Conservation (phyloP, 2,329 filamentous ascomycete genomes). For the Metarhizium anisopliae region DNA sequence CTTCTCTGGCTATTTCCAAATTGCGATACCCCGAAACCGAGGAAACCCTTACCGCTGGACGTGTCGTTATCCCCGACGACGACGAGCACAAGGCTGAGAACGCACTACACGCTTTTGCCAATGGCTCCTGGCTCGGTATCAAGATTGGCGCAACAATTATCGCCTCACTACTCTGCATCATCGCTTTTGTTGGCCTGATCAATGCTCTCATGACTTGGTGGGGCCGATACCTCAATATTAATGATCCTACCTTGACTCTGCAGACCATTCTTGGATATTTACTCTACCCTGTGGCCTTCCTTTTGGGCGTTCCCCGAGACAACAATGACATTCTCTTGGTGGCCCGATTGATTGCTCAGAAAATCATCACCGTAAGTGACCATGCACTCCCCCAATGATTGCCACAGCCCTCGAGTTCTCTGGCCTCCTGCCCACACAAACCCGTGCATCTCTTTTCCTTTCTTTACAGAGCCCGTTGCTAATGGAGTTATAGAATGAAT, state of each 20-base stretch:
- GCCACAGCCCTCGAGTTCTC: too few species aligned
- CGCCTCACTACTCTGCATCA: slow-evolving; percentile 72
- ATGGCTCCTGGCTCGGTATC: slow-evolving; percentile 76
- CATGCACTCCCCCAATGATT: background rate
- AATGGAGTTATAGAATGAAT: slow-evolving; percentile 53
- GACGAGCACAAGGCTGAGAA: slow-evolving; percentile 70
- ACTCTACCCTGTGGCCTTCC: slow-evolving; percentile 68
- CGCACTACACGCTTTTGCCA: slow-evolving; percentile 74
- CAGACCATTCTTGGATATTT: slow-evolving; percentile 70
- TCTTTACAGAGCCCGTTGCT: background rate
- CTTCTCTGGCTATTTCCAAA: slow-evolving; percentile 82
- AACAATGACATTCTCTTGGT: slow-evolving; percentile 60
- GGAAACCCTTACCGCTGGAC: slow-evolving; percentile 74
- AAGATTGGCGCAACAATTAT: slow-evolving; percentile 82
- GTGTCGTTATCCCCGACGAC: slow-evolving; percentile 72
- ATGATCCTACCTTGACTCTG: slow-evolving; percentile 57
- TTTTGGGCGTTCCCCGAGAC: slow-evolving; percentile 69
- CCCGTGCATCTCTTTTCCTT: too few species aligned
- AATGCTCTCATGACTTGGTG: slow-evolving; percentile 78
- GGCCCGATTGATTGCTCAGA: slow-evolving; percentile 70
- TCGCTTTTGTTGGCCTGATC: slow-evolving; percentile 64
- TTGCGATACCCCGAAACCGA: slow-evolving; percentile 83
- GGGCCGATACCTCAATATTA: slow-evolving; percentile 69
- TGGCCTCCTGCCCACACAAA: too few species aligned
- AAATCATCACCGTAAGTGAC: slow-evolving; percentile 60